Evolutionary conservation across 176 grass and related monocot genomes (phyloP).

Genomic region (Dactylis glomerata): DNA sequence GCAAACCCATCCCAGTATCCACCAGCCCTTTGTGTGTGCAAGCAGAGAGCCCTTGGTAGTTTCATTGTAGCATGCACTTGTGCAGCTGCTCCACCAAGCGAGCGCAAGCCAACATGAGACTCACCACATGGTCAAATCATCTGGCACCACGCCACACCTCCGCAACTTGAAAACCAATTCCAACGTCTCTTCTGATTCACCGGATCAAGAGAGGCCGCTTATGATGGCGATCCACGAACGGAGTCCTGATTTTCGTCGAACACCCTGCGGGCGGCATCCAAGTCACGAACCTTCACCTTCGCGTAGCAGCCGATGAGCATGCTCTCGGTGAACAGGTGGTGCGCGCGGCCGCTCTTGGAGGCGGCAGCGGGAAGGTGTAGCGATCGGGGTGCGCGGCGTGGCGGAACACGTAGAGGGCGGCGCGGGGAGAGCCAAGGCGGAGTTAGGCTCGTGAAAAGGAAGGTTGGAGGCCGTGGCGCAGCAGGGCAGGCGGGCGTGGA

Average conservation of each 20-base stretch:
- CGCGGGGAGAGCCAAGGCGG: constrained; percentile 12
- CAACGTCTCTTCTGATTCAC: constrained; percentile 17
- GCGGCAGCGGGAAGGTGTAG: constrained; percentile 39
- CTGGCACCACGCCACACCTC: constrained; percentile 5
- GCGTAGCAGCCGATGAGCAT: constrained; percentile 30
- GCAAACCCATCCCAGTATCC: too few relatives aligned
- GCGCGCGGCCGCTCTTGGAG: constrained; percentile 31
- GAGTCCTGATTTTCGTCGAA: constrained; percentile 40
- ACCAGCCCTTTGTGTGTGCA: constrained; percentile 32
- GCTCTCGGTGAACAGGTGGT: constrained; percentile 47
- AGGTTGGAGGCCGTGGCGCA: too few relatives aligned
- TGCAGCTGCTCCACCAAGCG: constrained; percentile 37
- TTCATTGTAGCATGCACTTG: constrained; percentile 36
- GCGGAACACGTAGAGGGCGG: constrained; percentile 4
- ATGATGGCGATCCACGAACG: constrained; percentile 50
- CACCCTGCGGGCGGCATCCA: constrained; percentile 23
- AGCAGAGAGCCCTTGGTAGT: constrained; percentile 38
- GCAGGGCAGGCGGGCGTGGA: too few relatives aligned
- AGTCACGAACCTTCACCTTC: constrained; percentile 21
- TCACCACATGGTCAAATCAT: constrained; percentile 52
- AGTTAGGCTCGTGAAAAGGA: constrained; percentile 43
- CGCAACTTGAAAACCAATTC: constrained; percentile 30
- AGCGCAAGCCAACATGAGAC: constrained; percentile 31
- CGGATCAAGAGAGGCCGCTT: constrained; percentile 22
- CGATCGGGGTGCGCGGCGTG: constrained; percentile 19